phyloP scores from a whole-genome alignment of 192 early-diverging fungal genomes.

The Coemansia sp. region DNA sequence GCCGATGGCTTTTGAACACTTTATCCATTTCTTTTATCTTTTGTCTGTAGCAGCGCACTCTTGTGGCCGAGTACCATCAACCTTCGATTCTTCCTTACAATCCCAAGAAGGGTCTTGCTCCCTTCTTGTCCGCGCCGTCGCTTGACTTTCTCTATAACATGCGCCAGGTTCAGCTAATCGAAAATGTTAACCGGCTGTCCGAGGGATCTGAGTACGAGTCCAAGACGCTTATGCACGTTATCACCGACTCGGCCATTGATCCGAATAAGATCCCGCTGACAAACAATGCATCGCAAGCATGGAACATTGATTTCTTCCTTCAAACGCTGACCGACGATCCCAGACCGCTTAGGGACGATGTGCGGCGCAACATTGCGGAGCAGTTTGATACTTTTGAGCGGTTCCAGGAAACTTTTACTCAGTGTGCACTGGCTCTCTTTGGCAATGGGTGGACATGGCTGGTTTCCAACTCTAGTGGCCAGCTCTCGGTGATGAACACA shows the following conservation, averaged over 20 bases:
- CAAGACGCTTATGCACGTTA: constrained; percentile 32
- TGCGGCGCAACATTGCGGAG: constrained; percentile 30
- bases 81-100: constrained; percentile 36
- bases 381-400: constrained; percentile 44
- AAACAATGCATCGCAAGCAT: constrained; percentile 58
- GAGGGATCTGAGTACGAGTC: constrained; percentile 46
- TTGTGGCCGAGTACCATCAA: constrained; percentile 31
- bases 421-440: constrained; percentile 49
- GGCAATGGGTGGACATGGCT: constrained; percentile 60
- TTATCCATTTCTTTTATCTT: background rate
- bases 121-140: constrained; percentile 41
- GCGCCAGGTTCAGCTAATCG: constrained; percentile 48
- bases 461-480: constrained; percentile 38
- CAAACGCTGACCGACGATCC: constrained; percentile 36
- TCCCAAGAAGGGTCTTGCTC: constrained; percentile 32
- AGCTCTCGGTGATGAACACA: constrained; percentile 52
- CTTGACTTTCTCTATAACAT: constrained; percentile 52
- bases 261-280: constrained; percentile 33
- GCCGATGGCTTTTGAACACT: background rate
- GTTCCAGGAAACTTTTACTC: constrained; percentile 41
- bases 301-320: constrained; percentile 58
- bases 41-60: constrained; percentile 27
- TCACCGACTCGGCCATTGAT: constrained; percentile 33
- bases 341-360: constrained; percentile 18
- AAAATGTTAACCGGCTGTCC: constrained; percentile 51